A percentile compares a stretch with the other conserved stretches of the same genome.
These are phyloP conservation scores for Athelia psychrophila DNA, from an alignment of 1,284 basidiomycete genomes.

Conservation along the genomic window DNA sequence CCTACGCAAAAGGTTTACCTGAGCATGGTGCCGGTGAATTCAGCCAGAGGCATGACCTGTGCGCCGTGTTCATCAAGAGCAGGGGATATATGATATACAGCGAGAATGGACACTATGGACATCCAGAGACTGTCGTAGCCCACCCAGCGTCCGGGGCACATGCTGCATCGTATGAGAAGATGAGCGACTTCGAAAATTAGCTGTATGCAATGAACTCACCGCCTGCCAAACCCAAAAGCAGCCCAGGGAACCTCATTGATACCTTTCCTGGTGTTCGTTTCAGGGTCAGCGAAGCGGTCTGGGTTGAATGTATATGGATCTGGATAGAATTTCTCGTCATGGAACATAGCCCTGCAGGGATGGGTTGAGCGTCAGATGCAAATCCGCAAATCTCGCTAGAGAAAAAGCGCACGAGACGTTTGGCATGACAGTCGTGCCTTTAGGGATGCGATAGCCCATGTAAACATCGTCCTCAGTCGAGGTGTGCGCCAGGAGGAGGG, in stretches of 20 bases:
- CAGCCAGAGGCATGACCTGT: not conserved
- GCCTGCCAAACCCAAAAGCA: too few species aligned
- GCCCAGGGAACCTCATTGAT: not conserved
- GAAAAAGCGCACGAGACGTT: conserved; percentile 42
- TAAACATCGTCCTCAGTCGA: conserved; percentile 39
- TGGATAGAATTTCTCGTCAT: too few species aligned
- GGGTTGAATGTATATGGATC: too few species aligned
- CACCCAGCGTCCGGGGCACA: not conserved
- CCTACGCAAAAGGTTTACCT: not conserved
- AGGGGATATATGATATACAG: conserved; percentile 9
- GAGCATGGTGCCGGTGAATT: not conserved
- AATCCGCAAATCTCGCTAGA: too few species aligned
- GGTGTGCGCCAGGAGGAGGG: conserved; percentile 36
- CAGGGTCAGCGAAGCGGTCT: too few species aligned
- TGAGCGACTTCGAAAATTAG: not conserved
- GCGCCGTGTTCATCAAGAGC: conserved; percentile 9
- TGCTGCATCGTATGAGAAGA: not conserved
- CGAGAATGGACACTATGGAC: conserved; percentile 9
- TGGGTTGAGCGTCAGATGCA: too few species aligned
- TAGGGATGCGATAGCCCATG: conserved; percentile 40
- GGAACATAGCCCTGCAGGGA: too few species aligned
- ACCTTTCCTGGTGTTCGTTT: too few species aligned
- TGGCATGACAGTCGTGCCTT: conserved; percentile 38
- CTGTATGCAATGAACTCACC: not conserved
- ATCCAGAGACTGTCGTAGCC: conserved; percentile 5